Evolutionary conservation across 2,329 filamentous ascomycete species (phyloP).

Genomic region (Alternaria angustiovoidea): DNA sequence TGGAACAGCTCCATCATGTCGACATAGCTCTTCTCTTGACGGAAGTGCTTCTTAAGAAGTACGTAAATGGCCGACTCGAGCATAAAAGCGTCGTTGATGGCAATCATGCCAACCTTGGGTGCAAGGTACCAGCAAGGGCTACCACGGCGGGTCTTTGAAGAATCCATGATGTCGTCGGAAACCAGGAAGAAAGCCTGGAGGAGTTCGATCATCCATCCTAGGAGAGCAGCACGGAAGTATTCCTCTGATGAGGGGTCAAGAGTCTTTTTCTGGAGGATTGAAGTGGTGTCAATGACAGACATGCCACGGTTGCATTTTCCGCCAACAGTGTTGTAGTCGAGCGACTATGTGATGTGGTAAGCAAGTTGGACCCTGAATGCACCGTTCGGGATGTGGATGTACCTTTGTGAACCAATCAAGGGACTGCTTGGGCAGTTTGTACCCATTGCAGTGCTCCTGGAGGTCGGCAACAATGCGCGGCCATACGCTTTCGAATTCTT

Average conservation of each 20-base stretch:
- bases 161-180: conserved; percentile 98
- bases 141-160: conserved; percentile 91
- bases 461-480: conserved; percentile 85
- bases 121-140: conserved; percentile 97
- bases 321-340: conserved; percentile 86
- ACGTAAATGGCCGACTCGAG: conserved; percentile 90
- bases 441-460: conserved; percentile 77
- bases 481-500: conserved; percentile 91
- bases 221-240: conserved; percentile 85
- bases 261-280: conserved; percentile 75
- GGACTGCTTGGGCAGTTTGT: conserved; percentile 82
- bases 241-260: conserved; percentile 74
- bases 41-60: conserved; percentile 93
- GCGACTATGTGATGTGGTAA: conserved; percentile 63
- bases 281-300: conserved; percentile 91
- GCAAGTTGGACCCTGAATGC: conserved; percentile 14
- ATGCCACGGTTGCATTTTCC: conserved; percentile 99
- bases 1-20: conserved; percentile 97
- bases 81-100: conserved; percentile 98
- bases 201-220: conserved; percentile 98
- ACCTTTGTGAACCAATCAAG: conserved; percentile 89
- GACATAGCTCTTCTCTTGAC: conserved; percentile 83
- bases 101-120: conserved; percentile 88
- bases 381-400: conserved; percentile 16
- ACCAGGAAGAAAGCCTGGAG: conserved; percentile 99